A percentile compares a stretch with the other conserved stretches of the same genome.
Evolutionary conservation across 2,329 filamentous ascomycete genomes (phyloP).

Genomic region (Claviceps citrina): DNA sequence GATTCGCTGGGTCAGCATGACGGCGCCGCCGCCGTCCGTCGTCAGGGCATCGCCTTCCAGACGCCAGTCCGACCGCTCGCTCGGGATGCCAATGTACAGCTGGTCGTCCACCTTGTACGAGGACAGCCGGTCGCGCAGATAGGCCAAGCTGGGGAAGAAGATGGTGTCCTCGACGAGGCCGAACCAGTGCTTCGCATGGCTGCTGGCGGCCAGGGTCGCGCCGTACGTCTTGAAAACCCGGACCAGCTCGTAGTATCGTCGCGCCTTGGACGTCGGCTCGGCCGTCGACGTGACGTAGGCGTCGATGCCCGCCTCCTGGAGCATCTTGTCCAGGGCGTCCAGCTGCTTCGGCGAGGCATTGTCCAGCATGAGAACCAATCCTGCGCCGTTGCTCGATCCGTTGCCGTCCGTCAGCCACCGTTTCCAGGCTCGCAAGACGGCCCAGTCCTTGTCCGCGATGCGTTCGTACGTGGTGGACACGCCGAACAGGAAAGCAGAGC

Average conservation of each 20-base stretch:
- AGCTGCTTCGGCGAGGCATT: conserved; percentile 21
- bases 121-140: conserved; percentile 24
- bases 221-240: conserved; percentile 19
- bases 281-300: conserved; percentile 21
- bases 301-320: conserved; percentile 24
- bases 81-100: conserved; percentile 28
- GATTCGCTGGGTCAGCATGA: conserved; percentile 25
- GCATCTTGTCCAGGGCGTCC: conserved; percentile 14
- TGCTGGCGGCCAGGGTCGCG: conserved; percentile 20
- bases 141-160: conserved; percentile 28
- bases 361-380: conserved; percentile 26
- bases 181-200: conserved; percentile 25
- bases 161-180: conserved; percentile 31
- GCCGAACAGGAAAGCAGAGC: conserved; percentile 27
- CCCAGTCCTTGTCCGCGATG: conserved; percentile 22
- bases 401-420: conserved; percentile 30
- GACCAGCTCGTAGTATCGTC: conserved; percentile 24
- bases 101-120: conserved; percentile 18
- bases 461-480: conserved; percentile 28
- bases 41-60: conserved; percentile 20
- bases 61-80: conserved; percentile 28
- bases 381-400: conserved; percentile 27
- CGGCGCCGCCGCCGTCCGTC: conserved; percentile 29
- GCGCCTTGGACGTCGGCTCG: conserved; percentile 17
- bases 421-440: conserved; percentile 27